Base-by-base conservation (phyloP, 2,329 filamentous ascomycete genomes). In the Pseudogymnoascus verrucosus region DNA sequence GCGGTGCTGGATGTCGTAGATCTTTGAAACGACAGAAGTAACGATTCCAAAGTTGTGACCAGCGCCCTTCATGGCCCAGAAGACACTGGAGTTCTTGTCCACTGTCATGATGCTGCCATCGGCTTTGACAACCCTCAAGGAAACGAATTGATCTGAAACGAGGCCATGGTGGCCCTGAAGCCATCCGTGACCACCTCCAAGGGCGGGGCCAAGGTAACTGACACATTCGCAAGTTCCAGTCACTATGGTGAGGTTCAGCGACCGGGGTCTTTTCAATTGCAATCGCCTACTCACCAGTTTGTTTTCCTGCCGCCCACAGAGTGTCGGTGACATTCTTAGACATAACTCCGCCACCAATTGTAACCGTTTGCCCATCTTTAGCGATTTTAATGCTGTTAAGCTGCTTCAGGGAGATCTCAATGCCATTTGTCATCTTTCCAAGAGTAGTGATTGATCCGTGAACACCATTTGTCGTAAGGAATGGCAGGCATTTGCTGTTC, bases 161-260 rank as follows among this genome's bases (percentile, higher is more conserved):
- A 87, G 75, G 0, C 86, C 86, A 62, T 84, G 75, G 34, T 76
- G 74, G 0, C 83, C 81, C 28, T 78, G 80, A 26, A 88, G 74
- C 73, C 81, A 81, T 1, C 86, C 84, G 68, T 84, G 84, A 3
- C 84, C 83, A 63, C 84, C 84, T 2, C 84, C 84, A 0, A 87
- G 77, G 0, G 75, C 81, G 0, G 81, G 82, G 0, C 79, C 80
- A 0, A 80, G 66, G 42, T 75, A 73, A 61, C 79, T 76, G 28
- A 78, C 77, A 66, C 79, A 82, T 67, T 80, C 78, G 65, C 80
- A 82, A 1, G 69, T 72, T 62, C 77, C 78, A 4, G 77, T 79
- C 3, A 77, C 77, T 71, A 65, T 63, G 16, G 28, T 19, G 19
- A 19, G 19, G 19, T 19, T 19, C 19, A 19, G 19, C 19, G 19